These are phyloP conservation scores for Sporothrix pallida DNA, from an alignment of 2,329 filamentous ascomycete species.

Conservation along the genomic window DNA sequence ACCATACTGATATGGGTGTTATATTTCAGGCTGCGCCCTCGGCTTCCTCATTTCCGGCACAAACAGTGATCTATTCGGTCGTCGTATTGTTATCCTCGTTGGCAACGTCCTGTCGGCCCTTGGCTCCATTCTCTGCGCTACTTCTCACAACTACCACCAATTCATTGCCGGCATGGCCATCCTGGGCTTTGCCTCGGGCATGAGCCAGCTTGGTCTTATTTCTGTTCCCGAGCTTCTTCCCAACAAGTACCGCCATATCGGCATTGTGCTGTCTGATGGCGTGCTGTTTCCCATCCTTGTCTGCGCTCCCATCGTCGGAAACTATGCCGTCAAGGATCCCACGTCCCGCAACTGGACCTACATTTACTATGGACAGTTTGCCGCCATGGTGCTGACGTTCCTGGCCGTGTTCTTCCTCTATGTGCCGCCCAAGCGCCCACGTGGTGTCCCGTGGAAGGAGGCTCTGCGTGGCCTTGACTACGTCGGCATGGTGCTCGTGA, in stretches of 20 bases:
- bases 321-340: slow-evolving; percentile 46
- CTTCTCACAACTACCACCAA: slow-evolving; percentile 48
- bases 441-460: slow-evolving; percentile 45
- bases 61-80: slow-evolving; percentile 56
- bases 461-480: slow-evolving; percentile 49
- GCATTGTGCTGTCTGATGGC: slow-evolving; percentile 51
- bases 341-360: slow-evolving; percentile 48
- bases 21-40: slow-evolving; percentile 34
- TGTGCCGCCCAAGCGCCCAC: slow-evolving; percentile 44
- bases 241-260: slow-evolving; percentile 56
- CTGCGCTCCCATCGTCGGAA: slow-evolving; percentile 52
- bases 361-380: slow-evolving; percentile 53
- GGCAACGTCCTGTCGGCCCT: slow-evolving; percentile 50
- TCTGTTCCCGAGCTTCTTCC: slow-evolving; percentile 55
- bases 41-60: slow-evolving; percentile 50
- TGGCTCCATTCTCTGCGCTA: slow-evolving; percentile 49
- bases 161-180: slow-evolving; percentile 50
- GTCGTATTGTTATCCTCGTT: slow-evolving; percentile 52
- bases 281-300: slow-evolving; percentile 53
- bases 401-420: slow-evolving; percentile 50
- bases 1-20: no score
- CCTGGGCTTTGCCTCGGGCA: slow-evolving; percentile 52
- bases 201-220: slow-evolving; percentile 54
- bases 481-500: slow-evolving; percentile 48
- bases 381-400: slow-evolving; percentile 52